Conservation (phyloP, 192 early-diverging fungal species). For the Jimgerdemannia lactiflua region DNA sequence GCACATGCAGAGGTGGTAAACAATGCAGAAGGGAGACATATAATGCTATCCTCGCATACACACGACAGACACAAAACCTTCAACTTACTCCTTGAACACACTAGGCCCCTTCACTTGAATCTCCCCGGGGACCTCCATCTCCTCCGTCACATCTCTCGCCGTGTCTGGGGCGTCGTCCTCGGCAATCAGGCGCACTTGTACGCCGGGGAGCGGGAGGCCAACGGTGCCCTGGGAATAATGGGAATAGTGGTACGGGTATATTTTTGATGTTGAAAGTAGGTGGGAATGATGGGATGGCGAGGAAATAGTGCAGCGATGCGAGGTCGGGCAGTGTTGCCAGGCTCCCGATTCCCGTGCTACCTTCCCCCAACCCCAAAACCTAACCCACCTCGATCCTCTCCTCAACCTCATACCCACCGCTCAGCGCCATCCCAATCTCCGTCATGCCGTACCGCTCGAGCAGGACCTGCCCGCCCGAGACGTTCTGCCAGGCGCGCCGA, state of each 20-base stretch:
- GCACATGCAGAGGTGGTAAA: too few species aligned
- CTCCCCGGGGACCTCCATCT: constrained; percentile 55
- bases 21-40: too few species aligned
- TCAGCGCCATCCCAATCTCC: constrained; percentile 90
- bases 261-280: not conserved
- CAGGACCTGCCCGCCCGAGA: constrained; percentile 67
- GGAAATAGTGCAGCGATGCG: too few species aligned
- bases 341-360: too few species aligned
- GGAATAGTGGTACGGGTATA: not conserved
- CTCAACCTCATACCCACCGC: constrained; percentile 43
- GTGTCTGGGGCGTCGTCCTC: constrained; percentile 37
- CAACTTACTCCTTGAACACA: constrained; percentile 66
- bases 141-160: constrained; percentile 40
- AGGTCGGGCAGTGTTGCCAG: too few species aligned
- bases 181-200: constrained; percentile 53
- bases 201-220: constrained; percentile 71
- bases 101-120: constrained; percentile 71
- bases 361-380: not conserved
- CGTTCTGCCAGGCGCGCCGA: constrained; percentile 64
- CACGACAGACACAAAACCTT: not conserved
- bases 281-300: too few species aligned
- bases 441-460: constrained; percentile 90
- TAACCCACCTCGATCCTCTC: constrained; percentile 32
- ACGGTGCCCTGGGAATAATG: constrained; percentile 52
- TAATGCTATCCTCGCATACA: not conserved